Evolutionary conservation across 2,329 filamentous ascomycete genomes (phyloP).

Genomic region (Xylariaceae sp.): DNA sequence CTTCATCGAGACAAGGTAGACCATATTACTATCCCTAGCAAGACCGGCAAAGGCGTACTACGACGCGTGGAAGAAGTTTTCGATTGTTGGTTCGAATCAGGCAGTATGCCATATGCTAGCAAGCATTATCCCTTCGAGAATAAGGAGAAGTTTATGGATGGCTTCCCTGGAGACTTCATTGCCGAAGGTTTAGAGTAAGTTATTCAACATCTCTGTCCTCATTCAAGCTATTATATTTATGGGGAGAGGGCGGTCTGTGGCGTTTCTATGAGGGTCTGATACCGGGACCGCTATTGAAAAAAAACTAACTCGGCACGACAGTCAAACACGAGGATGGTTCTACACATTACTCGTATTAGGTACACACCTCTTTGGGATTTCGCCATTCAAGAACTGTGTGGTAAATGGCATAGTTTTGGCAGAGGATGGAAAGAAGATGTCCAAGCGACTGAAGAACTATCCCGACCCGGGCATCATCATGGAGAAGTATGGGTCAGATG

Average conservation of each 20-base stretch:
- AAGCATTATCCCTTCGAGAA: conserved; percentile 93
- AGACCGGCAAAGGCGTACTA: conserved; percentile 78
- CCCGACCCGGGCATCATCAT: conserved; percentile 82
- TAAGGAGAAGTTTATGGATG: conserved; percentile 70
- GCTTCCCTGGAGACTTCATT: conserved; percentile 90
- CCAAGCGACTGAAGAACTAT: conserved; percentile 93
- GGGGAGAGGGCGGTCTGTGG: neutral
- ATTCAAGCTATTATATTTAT: neutral
- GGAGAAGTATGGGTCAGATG: conserved; percentile 84
- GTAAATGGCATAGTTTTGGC: conserved; percentile 92
- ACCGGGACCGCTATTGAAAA: neutral
- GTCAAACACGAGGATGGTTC: conserved; percentile 90
- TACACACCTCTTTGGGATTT: conserved; percentile 76
- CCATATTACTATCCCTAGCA: conserved; percentile 87
- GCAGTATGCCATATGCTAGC: conserved; percentile 90
- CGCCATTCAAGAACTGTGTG: conserved; percentile 94
- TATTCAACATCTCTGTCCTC: too few species aligned
- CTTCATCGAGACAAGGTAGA: conserved; percentile 92
- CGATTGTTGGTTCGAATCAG: conserved; percentile 96
- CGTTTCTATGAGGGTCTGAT: neutral
- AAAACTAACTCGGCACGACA: conserved; percentile 4
- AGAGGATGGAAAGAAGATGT: conserved; percentile 98
- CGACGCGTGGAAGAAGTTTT: conserved; percentile 84
- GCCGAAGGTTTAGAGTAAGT: conserved; percentile 83
- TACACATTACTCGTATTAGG: conserved; percentile 88